Evolutionary conservation across 2,329 filamentous ascomycete species (phyloP).

Genomic region (Fusarium sambucinum): DNA sequence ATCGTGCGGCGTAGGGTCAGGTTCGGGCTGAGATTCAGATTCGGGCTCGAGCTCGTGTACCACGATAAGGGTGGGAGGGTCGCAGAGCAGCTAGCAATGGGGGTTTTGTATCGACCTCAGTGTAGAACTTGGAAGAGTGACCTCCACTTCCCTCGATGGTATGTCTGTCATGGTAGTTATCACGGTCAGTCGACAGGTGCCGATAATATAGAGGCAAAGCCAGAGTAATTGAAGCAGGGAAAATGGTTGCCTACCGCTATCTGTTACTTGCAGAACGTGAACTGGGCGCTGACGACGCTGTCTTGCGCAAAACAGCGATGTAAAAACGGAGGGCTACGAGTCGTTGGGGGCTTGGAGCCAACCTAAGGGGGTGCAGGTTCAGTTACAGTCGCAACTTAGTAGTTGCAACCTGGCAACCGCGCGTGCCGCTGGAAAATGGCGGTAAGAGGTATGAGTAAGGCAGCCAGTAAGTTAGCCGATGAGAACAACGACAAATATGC

Average conservation of each 20-base stretch:
- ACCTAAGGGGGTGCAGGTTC: constrained; percentile 35
- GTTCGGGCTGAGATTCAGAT: constrained; percentile 33
- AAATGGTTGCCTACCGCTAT: constrained; percentile 28
- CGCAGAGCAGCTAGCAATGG: constrained; percentile 21
- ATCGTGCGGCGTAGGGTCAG: constrained; percentile 44
- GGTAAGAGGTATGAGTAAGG: constrained; percentile 15
- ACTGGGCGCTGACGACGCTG: constrained; percentile 37
- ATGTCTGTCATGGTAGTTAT: constrained; percentile 23
- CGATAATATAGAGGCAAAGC: constrained; percentile 41
- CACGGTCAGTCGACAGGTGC: constrained; percentile 43
- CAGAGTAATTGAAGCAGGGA: constrained; percentile 15
- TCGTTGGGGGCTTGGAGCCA: constrained; percentile 38
- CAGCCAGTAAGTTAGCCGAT: not conserved
- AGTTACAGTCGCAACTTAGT: not conserved
- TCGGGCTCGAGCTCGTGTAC: constrained; percentile 40
- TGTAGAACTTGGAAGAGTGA: constrained; percentile 16
- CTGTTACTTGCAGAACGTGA: constrained; percentile 15
- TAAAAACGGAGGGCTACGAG: constrained; percentile 33
- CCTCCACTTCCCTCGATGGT: constrained; percentile 29
- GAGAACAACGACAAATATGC: constrained; percentile 1
- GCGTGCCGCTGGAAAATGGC: constrained; percentile 50
- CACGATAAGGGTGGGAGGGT: constrained; percentile 42
- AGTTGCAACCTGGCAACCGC: constrained; percentile 42
- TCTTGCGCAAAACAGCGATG: constrained; percentile 35
- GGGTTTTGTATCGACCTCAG: constrained; percentile 33